A percentile compares a stretch with the other conserved stretches of the same genome.
phyloP scores from a whole-genome alignment of 345 rosid genomes.

The Corymbia maculata region DNA sequence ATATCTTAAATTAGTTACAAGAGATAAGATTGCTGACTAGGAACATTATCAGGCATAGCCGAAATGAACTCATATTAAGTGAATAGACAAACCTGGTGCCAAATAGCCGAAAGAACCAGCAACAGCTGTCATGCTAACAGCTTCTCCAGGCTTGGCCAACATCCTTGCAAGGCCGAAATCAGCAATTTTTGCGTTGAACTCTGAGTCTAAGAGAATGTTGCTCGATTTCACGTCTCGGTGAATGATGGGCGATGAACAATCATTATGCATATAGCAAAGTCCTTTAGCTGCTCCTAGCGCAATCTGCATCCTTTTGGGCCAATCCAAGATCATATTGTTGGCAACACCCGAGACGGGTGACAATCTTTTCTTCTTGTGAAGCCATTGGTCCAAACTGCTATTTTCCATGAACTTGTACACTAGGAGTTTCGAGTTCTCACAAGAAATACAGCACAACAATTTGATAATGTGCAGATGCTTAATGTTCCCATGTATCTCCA shows the following conservation, averaged over 20 bases:
- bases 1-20: no score
- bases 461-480: constrained; percentile 53
- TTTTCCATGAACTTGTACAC: constrained; percentile 65
- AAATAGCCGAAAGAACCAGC: constrained; percentile 61
- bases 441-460: constrained; percentile 46
- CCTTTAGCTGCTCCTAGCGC: constrained; percentile 59
- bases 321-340: constrained; percentile 15
- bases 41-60: no score
- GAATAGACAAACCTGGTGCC: constrained; percentile 33
- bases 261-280: constrained; percentile 61
- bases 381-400: constrained; percentile 42
- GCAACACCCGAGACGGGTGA: not conserved
- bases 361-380: constrained; percentile 15
- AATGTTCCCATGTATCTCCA: constrained; percentile 35
- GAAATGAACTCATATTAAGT: not conserved
- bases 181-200: constrained; percentile 49
- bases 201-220: constrained; percentile 51
- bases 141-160: constrained; percentile 26
- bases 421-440: constrained; percentile 40
- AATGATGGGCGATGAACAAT: constrained; percentile 39
- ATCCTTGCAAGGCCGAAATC: constrained; percentile 66
- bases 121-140: constrained; percentile 30
- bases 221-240: constrained; percentile 66
- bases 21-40: no score
- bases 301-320: constrained; percentile 51